A percentile compares a stretch with the other conserved stretches of the same genome.
Conservation (phyloP, 306 rosid species). For the Quercus agrifolia region DNA sequence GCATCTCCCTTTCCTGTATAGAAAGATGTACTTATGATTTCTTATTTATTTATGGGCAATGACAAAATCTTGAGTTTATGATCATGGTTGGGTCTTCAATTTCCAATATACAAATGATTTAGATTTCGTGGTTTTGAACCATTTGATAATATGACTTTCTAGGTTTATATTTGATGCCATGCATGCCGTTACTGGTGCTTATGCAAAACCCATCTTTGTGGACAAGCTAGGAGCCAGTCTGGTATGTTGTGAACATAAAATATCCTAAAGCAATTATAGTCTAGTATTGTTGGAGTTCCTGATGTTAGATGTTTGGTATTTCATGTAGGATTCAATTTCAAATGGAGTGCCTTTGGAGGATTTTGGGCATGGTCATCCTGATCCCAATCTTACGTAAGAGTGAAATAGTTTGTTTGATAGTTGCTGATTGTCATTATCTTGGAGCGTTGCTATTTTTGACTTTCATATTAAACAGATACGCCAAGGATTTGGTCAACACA, state of each 20-base stretch:
- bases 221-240: conserved; percentile 81
- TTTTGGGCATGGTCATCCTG: conserved; percentile 98
- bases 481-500: conserved; percentile 83
- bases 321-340: conserved; percentile 70
- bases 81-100: conserved; percentile 13
- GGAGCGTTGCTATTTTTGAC: conserved; percentile 15
- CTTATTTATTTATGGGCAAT: not conserved
- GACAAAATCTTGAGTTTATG: not conserved
- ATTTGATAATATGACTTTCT: conserved; percentile 17
- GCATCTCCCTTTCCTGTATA: not conserved
- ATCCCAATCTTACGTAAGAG: conserved; percentile 95
- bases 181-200: conserved; percentile 99
- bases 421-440: conserved; percentile 7
- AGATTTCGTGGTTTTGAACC: conserved; percentile 16
- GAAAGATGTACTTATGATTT: not conserved
- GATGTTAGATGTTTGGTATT: conserved; percentile 31
- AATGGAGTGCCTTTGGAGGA: conserved; percentile 95
- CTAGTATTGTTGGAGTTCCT: conserved; percentile 16
- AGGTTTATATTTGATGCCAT: conserved; percentile 92
- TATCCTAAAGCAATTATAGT: not conserved
- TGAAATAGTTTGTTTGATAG: conserved; percentile 11
- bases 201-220: conserved; percentile 88
- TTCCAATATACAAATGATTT: not conserved
- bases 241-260: conserved; percentile 42
- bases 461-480: conserved; percentile 61